Evolutionary conservation across 2,329 filamentous ascomycete genomes (phyloP).

Genomic region (Aspergillus puulaauensis): DNA sequence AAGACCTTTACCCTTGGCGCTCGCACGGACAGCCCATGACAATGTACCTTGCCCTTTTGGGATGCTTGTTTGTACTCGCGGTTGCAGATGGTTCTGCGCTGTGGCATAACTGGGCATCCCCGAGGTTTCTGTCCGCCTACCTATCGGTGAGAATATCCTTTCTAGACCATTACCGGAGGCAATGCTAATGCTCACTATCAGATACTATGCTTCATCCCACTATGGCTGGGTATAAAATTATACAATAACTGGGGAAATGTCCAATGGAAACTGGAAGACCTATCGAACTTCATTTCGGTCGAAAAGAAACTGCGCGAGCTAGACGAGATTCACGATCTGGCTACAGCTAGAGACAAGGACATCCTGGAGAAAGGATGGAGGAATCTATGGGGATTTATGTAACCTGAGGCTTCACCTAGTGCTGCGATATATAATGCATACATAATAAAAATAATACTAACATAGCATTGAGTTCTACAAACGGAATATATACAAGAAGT

Average conservation of each 20-base stretch:
- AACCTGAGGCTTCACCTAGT: accelerated
- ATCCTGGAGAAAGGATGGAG: constrained; percentile 8
- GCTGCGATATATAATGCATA: neutral
- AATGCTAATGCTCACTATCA: constrained; percentile 7
- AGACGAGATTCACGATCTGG: constrained; percentile 28
- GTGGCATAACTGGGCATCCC: constrained; percentile 36
- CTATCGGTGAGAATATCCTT: constrained; percentile 33
- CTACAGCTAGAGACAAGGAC: constrained; percentile 10
- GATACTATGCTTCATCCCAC: constrained; percentile 30
- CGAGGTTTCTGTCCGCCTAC: constrained; percentile 41
- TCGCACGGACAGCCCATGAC: constrained; percentile 41
- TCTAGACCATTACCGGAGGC: neutral
- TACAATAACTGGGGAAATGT: constrained; percentile 17
- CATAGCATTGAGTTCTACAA: too few species aligned
- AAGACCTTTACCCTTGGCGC: constrained; percentile 40
- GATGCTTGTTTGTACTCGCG: constrained; percentile 37
- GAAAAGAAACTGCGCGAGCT: constrained; percentile 30
- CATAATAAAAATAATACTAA: neutral
- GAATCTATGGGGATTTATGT: constrained; percentile 18
- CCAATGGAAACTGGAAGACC: constrained; percentile 32
- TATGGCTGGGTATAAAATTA: constrained; percentile 31
- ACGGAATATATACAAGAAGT: too few species aligned
- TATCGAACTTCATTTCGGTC: constrained; percentile 28
- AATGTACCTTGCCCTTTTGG: constrained; percentile 35
- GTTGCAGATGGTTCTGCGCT: constrained; percentile 36